A percentile compares a stretch with the other conserved stretches of the same genome.
phyloP scores from a whole-genome alignment of 78 protist genomes.

The Dictyostelium purpureum region DNA sequence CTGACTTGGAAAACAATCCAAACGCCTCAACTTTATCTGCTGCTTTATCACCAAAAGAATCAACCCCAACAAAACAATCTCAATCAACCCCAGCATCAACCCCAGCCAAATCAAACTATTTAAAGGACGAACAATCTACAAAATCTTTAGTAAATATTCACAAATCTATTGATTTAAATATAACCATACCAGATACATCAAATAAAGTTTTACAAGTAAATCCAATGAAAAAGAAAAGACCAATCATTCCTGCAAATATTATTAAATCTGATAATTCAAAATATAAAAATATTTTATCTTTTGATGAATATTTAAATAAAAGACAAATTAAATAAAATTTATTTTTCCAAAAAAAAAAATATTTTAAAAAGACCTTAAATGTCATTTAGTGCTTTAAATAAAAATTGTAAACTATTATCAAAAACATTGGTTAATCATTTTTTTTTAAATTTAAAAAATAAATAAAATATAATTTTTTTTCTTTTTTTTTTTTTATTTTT shows the following conservation, averaged over 20 bases:
- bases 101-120: not conserved
- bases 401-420: no score
- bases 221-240: conserved; percentile 40
- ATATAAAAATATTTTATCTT: conserved; percentile 3
- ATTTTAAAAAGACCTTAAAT: no score
- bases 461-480: not conserved
- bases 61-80: not conserved
- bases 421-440: not conserved
- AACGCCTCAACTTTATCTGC: not conserved
- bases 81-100: not conserved
- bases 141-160: conserved; percentile 17
- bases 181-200: conserved; percentile 13
- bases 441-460: not conserved
- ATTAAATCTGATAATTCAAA: not conserved
- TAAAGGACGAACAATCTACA: not conserved
- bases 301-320: not conserved
- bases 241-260: not conserved
- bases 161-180: conserved; percentile 12
- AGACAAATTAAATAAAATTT: no score
- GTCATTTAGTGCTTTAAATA: no score
- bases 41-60: not conserved
- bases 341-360: no score
- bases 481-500: no score
- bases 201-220: not conserved
- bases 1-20: not conserved